Evolutionary conservation across 139 green algal genomes (phyloP), one percentile per base, ranked within the genome.

Genomic region (Parachlorella kessleri): DNA sequence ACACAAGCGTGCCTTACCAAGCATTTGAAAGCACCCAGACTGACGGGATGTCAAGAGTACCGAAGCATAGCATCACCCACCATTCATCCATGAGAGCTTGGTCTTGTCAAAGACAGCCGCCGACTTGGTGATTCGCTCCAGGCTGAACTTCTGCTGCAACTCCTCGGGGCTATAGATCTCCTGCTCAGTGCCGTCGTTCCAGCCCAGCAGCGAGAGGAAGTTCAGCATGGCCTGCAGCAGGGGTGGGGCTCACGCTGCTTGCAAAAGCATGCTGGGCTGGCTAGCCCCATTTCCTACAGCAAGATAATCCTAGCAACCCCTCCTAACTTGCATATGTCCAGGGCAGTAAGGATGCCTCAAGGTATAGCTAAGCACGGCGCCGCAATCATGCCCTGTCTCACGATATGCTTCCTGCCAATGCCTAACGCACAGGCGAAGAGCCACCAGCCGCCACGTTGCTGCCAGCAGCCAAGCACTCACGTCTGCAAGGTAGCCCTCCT

Each of bases 181-280:
- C 85, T 99, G 88, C 92, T 99, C 97, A 3, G 94, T 98, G 78
- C 97, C 97, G 76, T 99, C 97, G 84, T 99, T 99, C 97, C 97
- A 99, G 73, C 97, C 97, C 66, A 99, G 91, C 63, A 99, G 92
- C 1, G 93, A 89, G 36, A 99, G 90, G 89, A 94, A 99, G 90
- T 99, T 99, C 42, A 98, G 68, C 93, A 99, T 98, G 70, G 97
- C 97, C 67, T 74, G 36, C 3, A 3, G 42, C n/a, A 14, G 6
- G 36, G 67, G 66, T 1, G 33, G 30, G 36, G 70, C n/a, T n/a
- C n/a, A n/a, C n/a, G n/a, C n/a, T n/a, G n/a, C n/a, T n/a, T n/a
- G n/a, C n/a, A n/a, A n/a, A n/a, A n/a, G n/a, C n/a, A n/a, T n/a
- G n/a, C n/a, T n/a, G n/a, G n/a, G n/a, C n/a, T n/a, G n/a, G n/a